A percentile compares a stretch with the other conserved stretches of the same genome.
phyloP scores from a whole-genome alignment of 2,329 filamentous ascomycete genomes.

The Trichothecium roseum region DNA sequence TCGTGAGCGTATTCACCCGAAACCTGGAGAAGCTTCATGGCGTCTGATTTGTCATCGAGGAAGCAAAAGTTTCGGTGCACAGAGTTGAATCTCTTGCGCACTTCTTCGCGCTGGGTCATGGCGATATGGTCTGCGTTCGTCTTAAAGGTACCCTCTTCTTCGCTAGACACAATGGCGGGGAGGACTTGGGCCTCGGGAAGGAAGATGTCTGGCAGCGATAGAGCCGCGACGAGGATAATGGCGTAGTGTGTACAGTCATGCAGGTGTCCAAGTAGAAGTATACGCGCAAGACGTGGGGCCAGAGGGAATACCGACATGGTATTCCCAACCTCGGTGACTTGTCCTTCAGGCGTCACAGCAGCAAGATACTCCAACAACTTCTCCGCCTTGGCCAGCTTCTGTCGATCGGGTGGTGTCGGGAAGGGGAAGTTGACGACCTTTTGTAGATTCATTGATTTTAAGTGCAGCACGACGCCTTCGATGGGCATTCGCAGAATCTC shows the following conservation, averaged over 20 bases:
- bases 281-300: constrained; percentile 81
- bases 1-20: constrained; percentile 80
- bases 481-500: constrained; percentile 88
- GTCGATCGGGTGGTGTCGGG: constrained; percentile 74
- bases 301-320: constrained; percentile 85
- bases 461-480: constrained; percentile 82
- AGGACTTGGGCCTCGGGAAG: constrained; percentile 71
- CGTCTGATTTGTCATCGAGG: constrained; percentile 75
- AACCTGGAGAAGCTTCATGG: constrained; percentile 80
- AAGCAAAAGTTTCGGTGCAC: constrained; percentile 71
- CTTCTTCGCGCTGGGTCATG: constrained; percentile 57
- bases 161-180: constrained; percentile 38
- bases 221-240: constrained; percentile 75
- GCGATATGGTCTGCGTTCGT: constrained; percentile 61
- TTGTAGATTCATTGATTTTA: constrained; percentile 90
- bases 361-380: constrained; percentile 77
- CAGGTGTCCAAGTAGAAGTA: constrained; percentile 77
- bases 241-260: constrained; percentile 77
- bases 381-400: constrained; percentile 72
- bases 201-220: constrained; percentile 84
- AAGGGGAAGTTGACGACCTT: constrained; percentile 93
- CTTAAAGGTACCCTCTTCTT: constrained; percentile 35
- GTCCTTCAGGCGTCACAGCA: constrained; percentile 60
- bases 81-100: constrained; percentile 51
- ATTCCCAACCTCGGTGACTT: constrained; percentile 68